phyloP scores from a whole-genome alignment of 163 green algal genomes.

The Scenedesmus sp. region DNA sequence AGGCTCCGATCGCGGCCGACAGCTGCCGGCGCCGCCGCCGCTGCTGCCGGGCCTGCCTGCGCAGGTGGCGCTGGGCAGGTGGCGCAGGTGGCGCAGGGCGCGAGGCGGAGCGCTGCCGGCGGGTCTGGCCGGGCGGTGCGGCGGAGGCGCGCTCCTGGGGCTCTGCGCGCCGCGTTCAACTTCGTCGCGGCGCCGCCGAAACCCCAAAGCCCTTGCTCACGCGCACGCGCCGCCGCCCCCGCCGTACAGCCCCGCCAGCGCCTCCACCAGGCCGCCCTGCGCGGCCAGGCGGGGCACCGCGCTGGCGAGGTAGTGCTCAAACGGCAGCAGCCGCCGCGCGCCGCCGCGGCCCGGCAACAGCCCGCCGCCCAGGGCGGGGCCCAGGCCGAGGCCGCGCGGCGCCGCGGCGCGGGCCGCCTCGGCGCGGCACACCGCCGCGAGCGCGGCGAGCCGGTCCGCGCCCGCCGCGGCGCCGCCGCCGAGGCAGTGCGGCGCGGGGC shows the following conservation, averaged over 20 bases:
- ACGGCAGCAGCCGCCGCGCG: not conserved
- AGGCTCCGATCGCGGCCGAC: too few species aligned
- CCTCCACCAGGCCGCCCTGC: not conserved
- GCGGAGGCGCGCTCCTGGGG: not conserved
- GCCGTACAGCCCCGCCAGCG: slow-evolving; percentile 3
- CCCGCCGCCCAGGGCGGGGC: too few species aligned
- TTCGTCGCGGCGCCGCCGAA: not conserved
- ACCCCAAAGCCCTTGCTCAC: not conserved
- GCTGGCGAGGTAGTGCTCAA: slow-evolving; percentile 27
- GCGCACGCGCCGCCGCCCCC: not conserved
- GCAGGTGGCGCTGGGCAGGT: too few species aligned
- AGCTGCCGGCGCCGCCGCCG: too few species aligned
- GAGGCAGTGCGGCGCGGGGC: slow-evolving; percentile 1
- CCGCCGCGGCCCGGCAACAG: too few species aligned
- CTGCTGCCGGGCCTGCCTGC: too few species aligned
- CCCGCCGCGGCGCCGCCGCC: not conserved
- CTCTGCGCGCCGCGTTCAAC: not conserved
- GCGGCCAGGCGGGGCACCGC: not conserved
- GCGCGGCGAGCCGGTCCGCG: slow-evolving; percentile 1
- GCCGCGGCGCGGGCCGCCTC: not conserved
- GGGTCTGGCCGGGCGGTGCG: too few species aligned
- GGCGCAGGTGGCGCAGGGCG: too few species aligned
- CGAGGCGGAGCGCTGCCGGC: too few species aligned
- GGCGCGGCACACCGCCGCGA: slow-evolving; percentile 8
- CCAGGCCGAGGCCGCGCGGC: not conserved